These are phyloP conservation scores for Talaromyces borbonicus DNA, from an alignment of 495 filamentous ascomycete species.

Conservation along the genomic window DNA sequence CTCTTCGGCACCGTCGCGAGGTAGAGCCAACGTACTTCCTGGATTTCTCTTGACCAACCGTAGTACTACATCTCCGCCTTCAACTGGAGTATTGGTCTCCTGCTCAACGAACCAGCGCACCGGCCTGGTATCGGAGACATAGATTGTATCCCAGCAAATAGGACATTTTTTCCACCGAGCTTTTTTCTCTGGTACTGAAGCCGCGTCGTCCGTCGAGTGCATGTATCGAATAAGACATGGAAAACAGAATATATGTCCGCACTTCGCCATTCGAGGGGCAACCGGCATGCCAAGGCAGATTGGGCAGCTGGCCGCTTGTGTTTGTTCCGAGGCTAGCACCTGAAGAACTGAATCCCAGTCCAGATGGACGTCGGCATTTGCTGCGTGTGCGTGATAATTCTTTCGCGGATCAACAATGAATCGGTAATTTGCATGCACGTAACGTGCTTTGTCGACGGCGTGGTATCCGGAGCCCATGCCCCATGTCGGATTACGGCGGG, in stretches of 20 bases:
- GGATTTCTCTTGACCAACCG: conserved; percentile 70
- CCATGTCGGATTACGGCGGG: conserved; percentile 64
- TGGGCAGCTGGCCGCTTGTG: conserved; percentile 79
- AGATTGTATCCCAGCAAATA: conserved; percentile 87
- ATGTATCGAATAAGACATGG: conserved; percentile 93
- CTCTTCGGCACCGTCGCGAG: conserved; percentile 69
- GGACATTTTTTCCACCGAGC: conserved; percentile 91
- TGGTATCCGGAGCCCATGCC: conserved; percentile 88
- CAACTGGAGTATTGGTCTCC: conserved; percentile 65
- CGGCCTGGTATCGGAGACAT: conserved; percentile 76
- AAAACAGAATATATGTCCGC: conserved; percentile 94
- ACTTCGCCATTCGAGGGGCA: conserved; percentile 93
- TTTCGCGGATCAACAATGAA: conserved; percentile 84
- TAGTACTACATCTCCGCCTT: conserved; percentile 83
- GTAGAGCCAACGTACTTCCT: conserved; percentile 76
- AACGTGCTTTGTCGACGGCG: conserved; percentile 84
- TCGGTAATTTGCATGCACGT: conserved; percentile 94
- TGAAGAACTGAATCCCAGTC: conserved; percentile 89
- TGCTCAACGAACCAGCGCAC: conserved; percentile 89
- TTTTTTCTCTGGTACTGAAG: conserved; percentile 53
- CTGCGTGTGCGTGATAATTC: conserved; percentile 68
- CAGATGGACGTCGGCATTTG: conserved; percentile 81
- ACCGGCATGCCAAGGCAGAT: conserved; percentile 89
- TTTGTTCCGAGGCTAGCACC: conserved; percentile 80
- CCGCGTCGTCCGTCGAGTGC: conserved; percentile 67